Evolutionary conservation across 2,329 filamentous ascomycete genomes (phyloP).

Genomic region (Fusarium buxicola): DNA sequence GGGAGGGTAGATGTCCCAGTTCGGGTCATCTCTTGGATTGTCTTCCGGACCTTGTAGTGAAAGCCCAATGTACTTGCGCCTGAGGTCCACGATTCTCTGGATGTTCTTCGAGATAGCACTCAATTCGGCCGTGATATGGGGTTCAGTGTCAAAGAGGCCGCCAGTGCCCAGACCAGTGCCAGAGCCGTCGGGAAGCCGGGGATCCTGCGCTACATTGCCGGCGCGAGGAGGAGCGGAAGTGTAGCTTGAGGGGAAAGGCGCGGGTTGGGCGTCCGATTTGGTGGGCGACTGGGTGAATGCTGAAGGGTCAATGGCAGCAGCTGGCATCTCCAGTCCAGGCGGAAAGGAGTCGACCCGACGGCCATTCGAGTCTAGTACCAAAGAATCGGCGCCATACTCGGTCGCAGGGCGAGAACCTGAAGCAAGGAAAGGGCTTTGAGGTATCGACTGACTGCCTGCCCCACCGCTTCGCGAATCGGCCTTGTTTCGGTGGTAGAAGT

Average conservation of each 20-base stretch:
- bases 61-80: slow-evolving; percentile 87
- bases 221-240: slow-evolving; percentile 17
- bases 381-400: slow-evolving; percentile 53
- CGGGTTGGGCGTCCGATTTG: slow-evolving; percentile 24
- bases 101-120: slow-evolving; percentile 90
- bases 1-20: slow-evolving; percentile 90
- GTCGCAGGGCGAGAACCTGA: slow-evolving; percentile 51
- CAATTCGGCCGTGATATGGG: slow-evolving; percentile 85
- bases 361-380: slow-evolving; percentile 47
- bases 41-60: slow-evolving; percentile 85
- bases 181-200: slow-evolving; percentile 31
- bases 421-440: slow-evolving; percentile 60
- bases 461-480: slow-evolving; percentile 62
- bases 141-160: slow-evolving; percentile 74
- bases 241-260: slow-evolving; percentile 13
- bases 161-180: slow-evolving; percentile 53
- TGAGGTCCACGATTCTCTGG: slow-evolving; percentile 86
- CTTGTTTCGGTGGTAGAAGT: slow-evolving; percentile 94
- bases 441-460: slow-evolving; percentile 57
- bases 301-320: slow-evolving; percentile 28
- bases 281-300: slow-evolving; percentile 23
- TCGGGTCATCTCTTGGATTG: slow-evolving; percentile 86
- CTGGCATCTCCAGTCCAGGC: slow-evolving; percentile 55
- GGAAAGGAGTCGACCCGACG: slow-evolving; percentile 35
- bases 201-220: slow-evolving; percentile 21